These are phyloP conservation scores for Fusarium pilosicola DNA, from an alignment of 2,329 filamentous ascomycete genomes.

Conservation along the genomic window DNA sequence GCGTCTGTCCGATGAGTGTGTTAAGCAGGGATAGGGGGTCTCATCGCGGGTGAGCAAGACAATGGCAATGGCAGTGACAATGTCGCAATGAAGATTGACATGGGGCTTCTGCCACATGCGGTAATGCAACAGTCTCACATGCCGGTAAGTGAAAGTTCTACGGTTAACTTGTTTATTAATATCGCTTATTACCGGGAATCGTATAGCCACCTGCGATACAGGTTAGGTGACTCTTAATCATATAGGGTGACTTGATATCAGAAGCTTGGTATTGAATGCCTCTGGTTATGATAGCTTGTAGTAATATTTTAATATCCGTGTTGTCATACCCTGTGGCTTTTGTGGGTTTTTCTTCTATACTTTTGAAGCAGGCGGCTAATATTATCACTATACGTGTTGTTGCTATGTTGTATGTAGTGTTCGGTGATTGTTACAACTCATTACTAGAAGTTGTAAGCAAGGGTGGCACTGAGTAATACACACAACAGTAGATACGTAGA, in stretches of 20 bases:
- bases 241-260: background rate
- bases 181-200: background rate
- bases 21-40: slow-evolving; percentile 4
- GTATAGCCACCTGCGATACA: background rate
- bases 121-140: background rate
- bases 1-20: background rate
- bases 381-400: too few species aligned
- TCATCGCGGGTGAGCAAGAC: slow-evolving; percentile 2
- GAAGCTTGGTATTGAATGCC: background rate
- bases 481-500: too few species aligned
- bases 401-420: background rate
- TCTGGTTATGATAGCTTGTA: background rate
- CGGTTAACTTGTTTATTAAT: background rate
- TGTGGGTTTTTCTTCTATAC: accelerated
- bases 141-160: background rate
- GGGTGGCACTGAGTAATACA: too few species aligned
- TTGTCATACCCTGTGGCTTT: background rate
- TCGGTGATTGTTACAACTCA: too few species aligned
- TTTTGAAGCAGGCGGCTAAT: too few species aligned
- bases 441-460: too few species aligned
- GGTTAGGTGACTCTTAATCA: background rate
- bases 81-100: background rate
- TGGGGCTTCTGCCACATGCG: background rate
- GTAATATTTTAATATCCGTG: background rate
- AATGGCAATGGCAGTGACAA: background rate